phyloP scores from a whole-genome alignment of 345 rosid genomes.

The Brassica nigra region DNA sequence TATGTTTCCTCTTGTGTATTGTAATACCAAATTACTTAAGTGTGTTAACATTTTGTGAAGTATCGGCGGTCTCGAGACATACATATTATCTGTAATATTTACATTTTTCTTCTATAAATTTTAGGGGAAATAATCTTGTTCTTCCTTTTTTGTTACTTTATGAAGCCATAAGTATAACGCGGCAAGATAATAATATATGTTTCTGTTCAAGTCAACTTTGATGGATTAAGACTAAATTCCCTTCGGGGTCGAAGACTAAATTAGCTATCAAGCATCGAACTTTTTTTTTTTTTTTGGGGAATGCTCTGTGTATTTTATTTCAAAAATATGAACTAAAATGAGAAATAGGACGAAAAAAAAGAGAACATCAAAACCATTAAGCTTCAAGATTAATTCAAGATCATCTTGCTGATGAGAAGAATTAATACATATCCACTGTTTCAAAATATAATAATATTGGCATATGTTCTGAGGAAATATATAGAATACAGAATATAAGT shows the following conservation, averaged over 20 bases:
- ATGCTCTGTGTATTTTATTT: not conserved
- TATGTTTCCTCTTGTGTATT: not conserved
- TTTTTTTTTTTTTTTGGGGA: not conserved
- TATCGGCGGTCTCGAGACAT: not conserved
- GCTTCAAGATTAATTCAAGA: not conserved
- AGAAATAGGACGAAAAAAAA: not conserved
- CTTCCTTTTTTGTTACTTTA: not conserved
- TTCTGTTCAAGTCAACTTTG: not conserved
- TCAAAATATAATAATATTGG: not conserved
- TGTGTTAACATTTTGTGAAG: not conserved
- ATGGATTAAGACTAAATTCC: not conserved
- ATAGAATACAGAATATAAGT: not conserved
- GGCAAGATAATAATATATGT: not conserved
- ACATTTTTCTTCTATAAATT: not conserved
- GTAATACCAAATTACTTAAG: not conserved
- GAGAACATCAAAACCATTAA: not conserved
- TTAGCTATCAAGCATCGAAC: not conserved
- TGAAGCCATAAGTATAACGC: not conserved
- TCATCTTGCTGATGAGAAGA: conserved; percentile 10
- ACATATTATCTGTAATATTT: not conserved
- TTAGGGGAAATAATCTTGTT: not conserved
- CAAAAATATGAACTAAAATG: not conserved
- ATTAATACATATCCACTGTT: not conserved
- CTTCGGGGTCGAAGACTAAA: not conserved
- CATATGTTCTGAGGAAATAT: not conserved